phyloP scores from a whole-genome alignment of 768 basidiomycete genomes.

The Termitomyces sp. region DNA sequence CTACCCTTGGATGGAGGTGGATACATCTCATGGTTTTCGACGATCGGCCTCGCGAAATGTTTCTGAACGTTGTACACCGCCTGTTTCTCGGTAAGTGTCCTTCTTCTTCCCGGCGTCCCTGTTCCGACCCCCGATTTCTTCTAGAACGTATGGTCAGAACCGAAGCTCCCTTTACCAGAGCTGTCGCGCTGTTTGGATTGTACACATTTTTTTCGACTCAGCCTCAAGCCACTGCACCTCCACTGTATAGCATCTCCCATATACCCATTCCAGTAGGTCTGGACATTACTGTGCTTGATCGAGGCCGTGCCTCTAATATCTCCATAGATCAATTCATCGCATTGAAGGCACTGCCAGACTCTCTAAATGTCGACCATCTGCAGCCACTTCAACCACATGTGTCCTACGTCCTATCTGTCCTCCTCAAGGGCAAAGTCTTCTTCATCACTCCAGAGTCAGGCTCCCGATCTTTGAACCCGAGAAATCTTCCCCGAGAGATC shows the following conservation, averaged over 20 bases:
- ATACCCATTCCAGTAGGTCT: constrained; percentile 63
- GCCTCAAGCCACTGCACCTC: constrained; percentile 51
- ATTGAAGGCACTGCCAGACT: constrained; percentile 47
- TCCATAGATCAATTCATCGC: constrained; percentile 54
- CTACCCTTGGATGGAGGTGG: constrained; percentile 67
- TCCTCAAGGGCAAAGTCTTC: constrained; percentile 53
- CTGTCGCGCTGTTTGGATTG: constrained; percentile 63
- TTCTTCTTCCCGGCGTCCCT: not conserved
- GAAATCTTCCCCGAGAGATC: constrained; percentile 69
- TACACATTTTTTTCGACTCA: constrained; percentile 74
- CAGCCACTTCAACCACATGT: constrained; percentile 49
- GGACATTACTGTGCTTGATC: constrained; percentile 16
- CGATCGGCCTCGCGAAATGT: constrained; percentile 58
- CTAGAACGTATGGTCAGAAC: constrained; percentile 53
- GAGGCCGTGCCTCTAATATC: not conserved
- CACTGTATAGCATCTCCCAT: constrained; percentile 48
- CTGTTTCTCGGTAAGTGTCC: constrained; percentile 61
- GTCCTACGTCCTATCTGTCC: constrained; percentile 44
- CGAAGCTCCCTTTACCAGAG: constrained; percentile 54
- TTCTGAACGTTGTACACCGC: constrained; percentile 57
- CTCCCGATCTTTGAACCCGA: constrained; percentile 53
- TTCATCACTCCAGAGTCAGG: constrained; percentile 57
- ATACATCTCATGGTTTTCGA: constrained; percentile 77
- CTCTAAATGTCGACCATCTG: constrained; percentile 39
- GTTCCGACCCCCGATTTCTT: constrained; percentile 4